Conservation (phyloP, 192 early-diverging fungal genomes). For the Coemansia sp. region DNA sequence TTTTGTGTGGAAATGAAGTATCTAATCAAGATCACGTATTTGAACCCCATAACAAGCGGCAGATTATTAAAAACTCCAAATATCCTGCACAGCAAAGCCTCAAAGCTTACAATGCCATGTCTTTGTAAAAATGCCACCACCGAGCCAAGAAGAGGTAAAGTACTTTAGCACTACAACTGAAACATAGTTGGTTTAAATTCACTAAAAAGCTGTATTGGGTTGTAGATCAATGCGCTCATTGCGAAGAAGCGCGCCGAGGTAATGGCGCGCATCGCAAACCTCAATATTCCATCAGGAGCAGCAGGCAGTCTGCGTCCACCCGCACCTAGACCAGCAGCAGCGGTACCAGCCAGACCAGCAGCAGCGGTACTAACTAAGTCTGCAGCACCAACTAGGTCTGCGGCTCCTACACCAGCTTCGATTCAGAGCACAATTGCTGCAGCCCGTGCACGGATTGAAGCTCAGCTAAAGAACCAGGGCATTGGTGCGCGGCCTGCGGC, state of each 20-base stretch:
- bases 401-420: conserved; percentile 5
- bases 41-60: no score
- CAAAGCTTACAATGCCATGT: no score
- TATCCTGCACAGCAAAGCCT: no score
- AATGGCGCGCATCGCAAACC: conserved; percentile 59
- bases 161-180: background rate
- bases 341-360: background rate
- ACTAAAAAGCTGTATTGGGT: background rate
- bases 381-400: no score
- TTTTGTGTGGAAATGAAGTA: no score
- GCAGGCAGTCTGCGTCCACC: background rate
- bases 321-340: background rate
- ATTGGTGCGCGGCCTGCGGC: background rate
- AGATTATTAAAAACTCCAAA: no score
- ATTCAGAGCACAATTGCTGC: conserved; percentile 33
- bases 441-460: conserved; percentile 32
- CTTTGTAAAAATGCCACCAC: background rate
- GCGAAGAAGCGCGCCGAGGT: conserved; percentile 62
- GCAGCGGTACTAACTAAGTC: no score
- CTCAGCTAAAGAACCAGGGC: conserved; percentile 17
- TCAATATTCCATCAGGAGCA: conserved; percentile 38
- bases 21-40: no score
- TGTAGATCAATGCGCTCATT: conserved; percentile 33
- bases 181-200: no score
- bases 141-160: conserved; percentile 1